These are phyloP conservation scores for Fusarium palustre DNA, from an alignment of 2,329 filamentous ascomycete species.

Conservation along the genomic window DNA sequence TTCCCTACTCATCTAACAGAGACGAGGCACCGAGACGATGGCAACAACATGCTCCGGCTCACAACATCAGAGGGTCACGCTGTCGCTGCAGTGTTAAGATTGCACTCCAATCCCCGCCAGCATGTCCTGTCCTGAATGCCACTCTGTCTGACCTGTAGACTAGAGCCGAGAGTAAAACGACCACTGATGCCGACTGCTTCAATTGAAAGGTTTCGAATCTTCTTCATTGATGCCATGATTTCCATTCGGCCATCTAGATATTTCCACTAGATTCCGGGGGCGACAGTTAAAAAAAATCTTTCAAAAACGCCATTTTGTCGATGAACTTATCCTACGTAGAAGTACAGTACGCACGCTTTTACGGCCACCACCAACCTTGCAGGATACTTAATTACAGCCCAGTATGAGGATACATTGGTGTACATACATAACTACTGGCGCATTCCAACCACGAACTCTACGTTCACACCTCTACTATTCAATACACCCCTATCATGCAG, in stretches of 20 bases:
- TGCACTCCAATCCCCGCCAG: slow-evolving; percentile 29
- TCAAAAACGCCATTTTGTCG: neutral
- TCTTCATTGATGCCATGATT: neutral
- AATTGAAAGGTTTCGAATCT: neutral
- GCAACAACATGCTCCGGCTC: slow-evolving; percentile 34
- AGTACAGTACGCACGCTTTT: neutral
- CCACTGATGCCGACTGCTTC: slow-evolving; percentile 8
- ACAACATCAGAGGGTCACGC: slow-evolving; percentile 41
- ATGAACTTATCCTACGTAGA: neutral
- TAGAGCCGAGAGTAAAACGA: neutral
- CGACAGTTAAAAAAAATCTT: neutral
- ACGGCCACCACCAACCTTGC: neutral
- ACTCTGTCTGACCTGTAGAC: neutral
- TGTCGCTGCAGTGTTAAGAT: slow-evolving; percentile 42
- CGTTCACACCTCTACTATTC: neutral
- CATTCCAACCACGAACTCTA: slow-evolving; percentile 4
- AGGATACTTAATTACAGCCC: slow-evolving; percentile 5
- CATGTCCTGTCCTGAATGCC: slow-evolving; percentile 10
- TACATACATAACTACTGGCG: neutral
- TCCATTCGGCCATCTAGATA: neutral
- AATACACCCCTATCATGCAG: neutral
- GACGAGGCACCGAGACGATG: slow-evolving; percentile 34
- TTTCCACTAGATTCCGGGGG: slow-evolving; percentile 35
- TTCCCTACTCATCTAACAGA: slow-evolving; percentile 41
- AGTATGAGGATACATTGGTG: neutral